Conservation (phyloP, 139 green algal species). For the Yamagishiella unicocca region DNA sequence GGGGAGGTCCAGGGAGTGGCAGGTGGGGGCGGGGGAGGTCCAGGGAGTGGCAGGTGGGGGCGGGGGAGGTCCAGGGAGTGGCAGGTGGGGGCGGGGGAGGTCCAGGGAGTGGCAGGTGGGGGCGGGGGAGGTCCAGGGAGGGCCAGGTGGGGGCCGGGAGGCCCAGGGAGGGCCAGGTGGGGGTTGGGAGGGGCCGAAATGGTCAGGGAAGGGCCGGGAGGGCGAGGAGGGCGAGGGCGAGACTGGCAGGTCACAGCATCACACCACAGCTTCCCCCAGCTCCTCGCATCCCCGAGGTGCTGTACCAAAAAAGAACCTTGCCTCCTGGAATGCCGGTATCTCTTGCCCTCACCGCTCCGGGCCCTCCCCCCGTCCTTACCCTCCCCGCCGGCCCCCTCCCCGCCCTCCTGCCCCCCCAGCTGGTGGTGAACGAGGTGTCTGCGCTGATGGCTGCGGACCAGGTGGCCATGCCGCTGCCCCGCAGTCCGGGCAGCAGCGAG, state of each 20-base stretch:
- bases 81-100: too few relatives aligned
- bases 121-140: too few relatives aligned
- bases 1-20: too few relatives aligned
- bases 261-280: neutral
- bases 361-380: neutral
- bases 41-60: too few relatives aligned
- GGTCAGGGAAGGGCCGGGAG: neutral
- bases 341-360: too few relatives aligned
- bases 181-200: neutral
- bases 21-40: too few relatives aligned
- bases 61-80: too few relatives aligned
- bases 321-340: too few relatives aligned
- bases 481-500: conserved; percentile 40
- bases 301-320: too few relatives aligned
- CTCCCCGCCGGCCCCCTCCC: neutral
- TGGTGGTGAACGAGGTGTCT: conserved; percentile 64
- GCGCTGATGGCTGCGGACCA: conserved; percentile 71
- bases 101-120: too few relatives aligned
- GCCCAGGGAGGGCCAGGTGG: neutral
- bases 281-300: too few relatives aligned
- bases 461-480: conserved; percentile 49
- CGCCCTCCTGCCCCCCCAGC: neutral
- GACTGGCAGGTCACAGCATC: neutral
- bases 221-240: neutral
- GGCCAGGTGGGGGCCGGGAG: too few relatives aligned